These are phyloP conservation scores for Cardiosporidium cionae DNA, from an alignment of 169 alveolate species.

Conservation along the genomic window DNA sequence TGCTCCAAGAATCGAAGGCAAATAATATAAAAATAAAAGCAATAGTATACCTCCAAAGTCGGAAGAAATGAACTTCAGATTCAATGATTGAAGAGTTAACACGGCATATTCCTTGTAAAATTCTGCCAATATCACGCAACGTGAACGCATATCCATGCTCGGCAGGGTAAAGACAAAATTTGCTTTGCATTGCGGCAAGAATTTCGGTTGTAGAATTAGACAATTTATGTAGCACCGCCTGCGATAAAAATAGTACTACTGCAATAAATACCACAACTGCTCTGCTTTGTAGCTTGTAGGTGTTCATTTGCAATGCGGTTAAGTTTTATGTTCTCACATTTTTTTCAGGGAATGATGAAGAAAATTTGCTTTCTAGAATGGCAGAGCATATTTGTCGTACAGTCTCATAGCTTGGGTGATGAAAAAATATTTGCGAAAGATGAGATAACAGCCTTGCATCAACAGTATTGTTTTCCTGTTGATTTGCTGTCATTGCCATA, in stretches of 20 bases:
- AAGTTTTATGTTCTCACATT: too few species aligned
- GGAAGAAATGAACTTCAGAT: slow-evolving; percentile 57
- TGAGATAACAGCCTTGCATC: slow-evolving; percentile 84
- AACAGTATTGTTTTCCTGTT: slow-evolving; percentile 77
- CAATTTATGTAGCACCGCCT: slow-evolving; percentile 44
- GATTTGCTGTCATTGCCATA: slow-evolving; percentile 85
- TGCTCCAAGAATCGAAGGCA: too few species aligned
- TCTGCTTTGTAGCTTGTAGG: too few species aligned
- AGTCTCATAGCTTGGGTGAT: slow-evolving; percentile 65
- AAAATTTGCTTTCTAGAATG: slow-evolving; percentile 68
- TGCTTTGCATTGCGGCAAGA: slow-evolving; percentile 60
- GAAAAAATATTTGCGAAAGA: slow-evolving; percentile 61
- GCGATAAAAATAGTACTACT: neutral
- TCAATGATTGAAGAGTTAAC: slow-evolving; percentile 62
- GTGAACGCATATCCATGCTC: slow-evolving; percentile 88
- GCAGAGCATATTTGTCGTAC: slow-evolving; percentile 75
- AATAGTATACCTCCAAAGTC: slow-evolving; percentile 84
- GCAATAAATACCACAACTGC: slow-evolving; percentile 20
- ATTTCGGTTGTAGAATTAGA: slow-evolving; percentile 73
- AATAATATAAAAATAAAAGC: too few species aligned
- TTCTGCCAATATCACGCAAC: slow-evolving; percentile 82
- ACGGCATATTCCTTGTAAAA: slow-evolving; percentile 80
- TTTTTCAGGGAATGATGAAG: slow-evolving; percentile 13
- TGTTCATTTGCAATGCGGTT: too few species aligned
- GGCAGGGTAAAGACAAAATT: slow-evolving; percentile 80